Evolutionary conservation across 2,329 filamentous ascomycete genomes (phyloP), one percentile per base, ranked within the genome.

Genomic region (Calonectria multiphialidica): DNA sequence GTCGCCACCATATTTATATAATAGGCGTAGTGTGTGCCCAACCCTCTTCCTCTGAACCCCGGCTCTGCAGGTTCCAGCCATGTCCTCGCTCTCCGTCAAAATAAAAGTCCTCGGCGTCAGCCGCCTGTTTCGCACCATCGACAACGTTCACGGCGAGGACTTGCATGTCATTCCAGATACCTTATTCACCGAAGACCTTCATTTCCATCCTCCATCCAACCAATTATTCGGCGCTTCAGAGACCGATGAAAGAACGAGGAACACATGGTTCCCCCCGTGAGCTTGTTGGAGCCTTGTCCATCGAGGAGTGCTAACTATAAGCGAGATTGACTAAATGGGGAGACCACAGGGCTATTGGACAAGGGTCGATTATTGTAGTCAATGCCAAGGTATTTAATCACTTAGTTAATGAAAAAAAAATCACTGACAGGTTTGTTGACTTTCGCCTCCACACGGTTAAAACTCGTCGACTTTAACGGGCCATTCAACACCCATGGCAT

Each of bases 401-500:
- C 2, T 5, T 30, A 45, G 12, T 10, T 10, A 9, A 30, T 33
- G 35, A 5, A 33, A 30, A 33, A 30, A 8, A 2, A 5, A 33
- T 15, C 18, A 10, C 57, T 44, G 18, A 45, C 57, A 12, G 18
- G 10, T 33, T 3, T 33, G 5, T 33, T 12, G 57, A 62, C 57
- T 9, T 45, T 62, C 16, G 16, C 57, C 21, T 44, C 7, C 18
- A 45, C 37, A 3, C 57, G 57, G 33, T 45, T 62, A 45, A 45
- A 62, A 42, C 57, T 62, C 10, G 40, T 62, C 25, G 40, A 28
- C 4, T 62, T 44, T 8, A n/a, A 28, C 16, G 57, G 57, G 2
- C 57, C 57, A 44, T 62, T 62, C 57, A 62, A 62, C 57, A 62
- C 40, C 23, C 57, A 62, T 44, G 57, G 57, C 57, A 62, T 62